A percentile compares a stretch with the other conserved stretches of the same genome.
These are phyloP conservation scores for Candida orba DNA, from an alignment of 805 yeast species.

Conservation along the genomic window DNA sequence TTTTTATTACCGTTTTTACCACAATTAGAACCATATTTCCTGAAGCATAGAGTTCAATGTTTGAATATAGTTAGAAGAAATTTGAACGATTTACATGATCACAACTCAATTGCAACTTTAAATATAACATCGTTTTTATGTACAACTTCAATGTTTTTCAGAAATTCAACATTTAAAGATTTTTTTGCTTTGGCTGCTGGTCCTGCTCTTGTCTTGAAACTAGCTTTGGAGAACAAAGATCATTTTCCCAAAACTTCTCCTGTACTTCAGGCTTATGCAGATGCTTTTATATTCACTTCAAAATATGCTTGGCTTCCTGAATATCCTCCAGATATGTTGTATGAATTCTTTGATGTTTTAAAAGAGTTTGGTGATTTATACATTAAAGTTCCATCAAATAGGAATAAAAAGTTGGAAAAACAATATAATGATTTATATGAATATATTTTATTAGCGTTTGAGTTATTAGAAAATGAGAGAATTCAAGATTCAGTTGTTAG, in stretches of 20 bases:
- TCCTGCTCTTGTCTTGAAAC: constrained; percentile 12
- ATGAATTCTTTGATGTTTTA: constrained; percentile 14
- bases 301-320: constrained; percentile 17
- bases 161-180: constrained; percentile 8
- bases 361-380: constrained; percentile 14
- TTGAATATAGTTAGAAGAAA: constrained; percentile 8
- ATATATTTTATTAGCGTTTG: constrained; percentile 6
- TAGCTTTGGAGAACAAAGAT: constrained; percentile 12
- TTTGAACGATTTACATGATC: constrained; percentile 11
- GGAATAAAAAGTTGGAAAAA: constrained; percentile 3
- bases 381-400: background rate
- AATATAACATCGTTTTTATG: constrained; percentile 6
- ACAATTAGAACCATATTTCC: constrained; percentile 5
- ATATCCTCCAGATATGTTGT: constrained; percentile 12
- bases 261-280: constrained; percentile 12
- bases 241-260: constrained; percentile 10
- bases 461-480: constrained; percentile 6
- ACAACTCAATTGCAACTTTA: constrained; percentile 9
- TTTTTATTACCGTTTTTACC: constrained; percentile 5
- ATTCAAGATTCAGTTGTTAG: constrained; percentile 9
- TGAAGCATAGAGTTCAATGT: constrained; percentile 11
- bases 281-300: constrained; percentile 14
- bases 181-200: constrained; percentile 16
- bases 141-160: constrained; percentile 10
- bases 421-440: constrained; percentile 7